Percentiles rank a stretch among this genome's conserved stretches.
Conservation (phyloP, 2,329 filamentous ascomycete species). For the Monosporascus cannonballus region DNA sequence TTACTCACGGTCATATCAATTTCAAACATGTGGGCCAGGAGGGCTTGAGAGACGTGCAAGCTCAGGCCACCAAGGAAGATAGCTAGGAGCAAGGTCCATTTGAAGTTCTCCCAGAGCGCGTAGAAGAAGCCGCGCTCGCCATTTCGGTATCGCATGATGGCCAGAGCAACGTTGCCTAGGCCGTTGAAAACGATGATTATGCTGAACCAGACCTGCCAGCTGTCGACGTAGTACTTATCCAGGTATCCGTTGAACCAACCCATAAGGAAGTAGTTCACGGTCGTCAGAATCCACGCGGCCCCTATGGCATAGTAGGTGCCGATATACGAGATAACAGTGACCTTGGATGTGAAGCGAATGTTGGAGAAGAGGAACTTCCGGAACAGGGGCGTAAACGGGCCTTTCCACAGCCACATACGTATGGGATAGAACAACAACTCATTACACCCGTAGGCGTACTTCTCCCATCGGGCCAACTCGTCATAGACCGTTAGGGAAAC, state of each 20-base stretch:
- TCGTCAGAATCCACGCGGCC: slow-evolving; percentile 58
- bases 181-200: slow-evolving; percentile 75
- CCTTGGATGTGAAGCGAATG: slow-evolving; percentile 59
- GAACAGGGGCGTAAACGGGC: slow-evolving; percentile 63
- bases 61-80: slow-evolving; percentile 80
- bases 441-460: slow-evolving; percentile 67
- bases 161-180: slow-evolving; percentile 66
- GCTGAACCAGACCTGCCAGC: slow-evolving; percentile 73
- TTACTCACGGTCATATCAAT: slow-evolving; percentile 60
- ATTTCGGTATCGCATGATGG: slow-evolving; percentile 65
- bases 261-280: slow-evolving; percentile 65
- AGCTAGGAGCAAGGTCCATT: slow-evolving; percentile 67
- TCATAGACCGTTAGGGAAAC: slow-evolving; percentile 70
- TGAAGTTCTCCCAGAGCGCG: slow-evolving; percentile 58
- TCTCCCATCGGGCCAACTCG: slow-evolving; percentile 66
- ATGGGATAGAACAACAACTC: slow-evolving; percentile 66
- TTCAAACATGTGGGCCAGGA: slow-evolving; percentile 78
- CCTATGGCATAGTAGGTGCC: slow-evolving; percentile 66
- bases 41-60: slow-evolving; percentile 73
- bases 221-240: slow-evolving; percentile 62
- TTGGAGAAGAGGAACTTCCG: slow-evolving; percentile 51
- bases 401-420: slow-evolving; percentile 52
- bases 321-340: slow-evolving; percentile 57
- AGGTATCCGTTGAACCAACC: slow-evolving; percentile 65
- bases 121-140: slow-evolving; percentile 56